Percentiles rank a stretch among this genome's conserved stretches.
These are phyloP conservation scores for Ophiosphaerella narmari DNA, from an alignment of 2,329 filamentous ascomycete species.

Conservation along the genomic window DNA sequence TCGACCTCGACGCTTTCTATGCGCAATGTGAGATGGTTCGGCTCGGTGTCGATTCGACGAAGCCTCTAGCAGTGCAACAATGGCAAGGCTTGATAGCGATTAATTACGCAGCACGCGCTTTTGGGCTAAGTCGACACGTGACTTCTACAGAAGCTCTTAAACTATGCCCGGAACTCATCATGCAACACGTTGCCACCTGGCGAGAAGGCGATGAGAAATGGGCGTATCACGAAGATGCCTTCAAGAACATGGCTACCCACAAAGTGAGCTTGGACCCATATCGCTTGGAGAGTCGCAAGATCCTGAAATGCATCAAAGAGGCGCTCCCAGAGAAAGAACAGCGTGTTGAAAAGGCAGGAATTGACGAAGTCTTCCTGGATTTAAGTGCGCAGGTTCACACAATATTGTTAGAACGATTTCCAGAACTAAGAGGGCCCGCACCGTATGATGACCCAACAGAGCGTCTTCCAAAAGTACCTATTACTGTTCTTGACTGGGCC, in stretches of 20 bases:
- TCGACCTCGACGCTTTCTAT: constrained; percentile 98
- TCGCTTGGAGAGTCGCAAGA: constrained; percentile 79
- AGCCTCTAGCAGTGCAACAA: constrained; percentile 90
- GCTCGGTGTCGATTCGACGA: constrained; percentile 71
- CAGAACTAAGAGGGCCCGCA: constrained; percentile 69
- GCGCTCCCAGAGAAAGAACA: constrained; percentile 67
- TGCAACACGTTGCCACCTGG: constrained; percentile 95
- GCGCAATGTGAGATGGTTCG: constrained; percentile 91
- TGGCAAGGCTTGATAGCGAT: constrained; percentile 95
- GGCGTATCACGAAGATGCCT: constrained; percentile 85
- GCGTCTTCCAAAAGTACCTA: constrained; percentile 72
- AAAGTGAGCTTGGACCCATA: constrained; percentile 97
- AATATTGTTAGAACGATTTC: constrained; percentile 74
- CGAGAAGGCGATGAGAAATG: constrained; percentile 88
- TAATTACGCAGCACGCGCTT: constrained; percentile 88
- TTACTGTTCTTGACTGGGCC: constrained; percentile 78
- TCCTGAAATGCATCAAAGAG: constrained; percentile 78
- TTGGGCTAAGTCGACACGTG: constrained; percentile 79
- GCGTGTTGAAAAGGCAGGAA: constrained; percentile 87
- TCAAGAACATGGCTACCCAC: constrained; percentile 78
- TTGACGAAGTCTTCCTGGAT: constrained; percentile 96
- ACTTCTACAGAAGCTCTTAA: constrained; percentile 81
- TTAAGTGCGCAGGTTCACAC: constrained; percentile 82
- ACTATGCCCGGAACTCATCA: constrained; percentile 79
- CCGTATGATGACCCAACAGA: constrained; percentile 75